Percentiles rank a stretch among this genome's conserved stretches.
Conservation (phyloP, 345 rosid genomes). For the Salix exigua region DNA sequence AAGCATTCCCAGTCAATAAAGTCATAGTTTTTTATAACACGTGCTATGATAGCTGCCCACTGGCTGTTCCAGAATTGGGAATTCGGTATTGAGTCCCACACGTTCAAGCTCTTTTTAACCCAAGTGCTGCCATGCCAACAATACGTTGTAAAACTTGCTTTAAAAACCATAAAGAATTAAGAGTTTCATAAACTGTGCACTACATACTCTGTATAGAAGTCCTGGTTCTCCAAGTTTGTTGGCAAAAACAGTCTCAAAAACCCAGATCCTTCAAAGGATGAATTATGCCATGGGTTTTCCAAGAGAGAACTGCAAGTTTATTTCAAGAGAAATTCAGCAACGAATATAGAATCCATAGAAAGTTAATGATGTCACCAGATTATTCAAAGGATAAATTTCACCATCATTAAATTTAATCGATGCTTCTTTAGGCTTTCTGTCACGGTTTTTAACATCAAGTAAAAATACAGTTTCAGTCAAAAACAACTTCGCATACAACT, state of each 20-base stretch:
- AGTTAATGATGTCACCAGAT: neutral
- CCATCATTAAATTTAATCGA: neutral
- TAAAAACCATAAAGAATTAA: conserved; percentile 12
- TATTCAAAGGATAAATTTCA: neutral
- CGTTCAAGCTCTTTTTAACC: conserved; percentile 58
- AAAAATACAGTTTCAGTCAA: neutral
- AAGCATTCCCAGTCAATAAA: conserved; percentile 76
- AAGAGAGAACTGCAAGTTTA: conserved; percentile 57
- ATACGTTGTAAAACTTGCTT: conserved; percentile 14
- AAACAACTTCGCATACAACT: neutral
- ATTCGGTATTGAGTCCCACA: conserved; percentile 93
- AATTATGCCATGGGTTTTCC: conserved; percentile 98
- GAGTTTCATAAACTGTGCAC: conserved; percentile 3
- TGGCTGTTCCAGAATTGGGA: conserved; percentile 99
- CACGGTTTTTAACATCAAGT: neutral
- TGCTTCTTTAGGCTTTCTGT: conserved; percentile 1
- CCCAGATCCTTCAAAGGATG: conserved; percentile 95
- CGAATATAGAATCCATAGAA: neutral
- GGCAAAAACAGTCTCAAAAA: conserved; percentile 93
- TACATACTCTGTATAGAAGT: conserved; percentile 82
- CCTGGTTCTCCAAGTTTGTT: conserved; percentile 74
- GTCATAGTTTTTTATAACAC: conserved; percentile 73
- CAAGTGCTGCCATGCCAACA: conserved; percentile 59
- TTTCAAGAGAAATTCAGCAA: conserved; percentile 13
- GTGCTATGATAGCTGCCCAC: conserved; percentile 85